phyloP scores from a whole-genome alignment of 345 rosid genomes.

The Boechera divaricarpa region DNA sequence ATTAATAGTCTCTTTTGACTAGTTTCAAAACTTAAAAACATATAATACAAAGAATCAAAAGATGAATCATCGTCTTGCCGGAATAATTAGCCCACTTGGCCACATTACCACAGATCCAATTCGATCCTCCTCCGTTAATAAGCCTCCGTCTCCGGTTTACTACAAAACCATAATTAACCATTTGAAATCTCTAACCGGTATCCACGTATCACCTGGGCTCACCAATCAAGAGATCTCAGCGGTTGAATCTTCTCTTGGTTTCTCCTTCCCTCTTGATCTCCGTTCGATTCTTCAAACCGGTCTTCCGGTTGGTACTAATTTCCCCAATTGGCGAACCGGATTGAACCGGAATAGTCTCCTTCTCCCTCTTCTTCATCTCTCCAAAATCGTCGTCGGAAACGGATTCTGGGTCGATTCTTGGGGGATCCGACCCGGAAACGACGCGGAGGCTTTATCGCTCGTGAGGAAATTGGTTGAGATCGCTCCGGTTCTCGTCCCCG shows the following conservation, averaged over 20 bases:
- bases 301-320: slow-evolving; percentile 68
- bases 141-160: slow-evolving; percentile 56
- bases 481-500: slow-evolving; percentile 74
- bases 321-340: slow-evolving; percentile 85
- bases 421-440: slow-evolving; percentile 57
- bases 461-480: slow-evolving; percentile 38
- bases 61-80: slow-evolving; percentile 35
- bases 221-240: slow-evolving; percentile 63
- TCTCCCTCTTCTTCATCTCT: slow-evolving; percentile 55
- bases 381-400: slow-evolving; percentile 51
- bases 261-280: slow-evolving; percentile 88
- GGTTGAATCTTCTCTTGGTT: slow-evolving; percentile 60
- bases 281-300: slow-evolving; percentile 82
- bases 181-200: slow-evolving; percentile 53
- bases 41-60: slow-evolving; percentile 17
- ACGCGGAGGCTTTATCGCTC: slow-evolving; percentile 40
- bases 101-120: slow-evolving; percentile 23
- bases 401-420: slow-evolving; percentile 79
- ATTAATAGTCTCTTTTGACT: slow-evolving; percentile 2
- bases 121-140: slow-evolving; percentile 37
- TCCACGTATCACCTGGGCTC: slow-evolving; percentile 66
- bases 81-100: slow-evolving; percentile 35
- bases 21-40: neutral
- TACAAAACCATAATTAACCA: slow-evolving; percentile 60
- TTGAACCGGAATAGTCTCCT: slow-evolving; percentile 58